Evolutionary conservation across 768 basidiomycete genomes (phyloP).

Genomic region (Leccinum pellstonianum): DNA sequence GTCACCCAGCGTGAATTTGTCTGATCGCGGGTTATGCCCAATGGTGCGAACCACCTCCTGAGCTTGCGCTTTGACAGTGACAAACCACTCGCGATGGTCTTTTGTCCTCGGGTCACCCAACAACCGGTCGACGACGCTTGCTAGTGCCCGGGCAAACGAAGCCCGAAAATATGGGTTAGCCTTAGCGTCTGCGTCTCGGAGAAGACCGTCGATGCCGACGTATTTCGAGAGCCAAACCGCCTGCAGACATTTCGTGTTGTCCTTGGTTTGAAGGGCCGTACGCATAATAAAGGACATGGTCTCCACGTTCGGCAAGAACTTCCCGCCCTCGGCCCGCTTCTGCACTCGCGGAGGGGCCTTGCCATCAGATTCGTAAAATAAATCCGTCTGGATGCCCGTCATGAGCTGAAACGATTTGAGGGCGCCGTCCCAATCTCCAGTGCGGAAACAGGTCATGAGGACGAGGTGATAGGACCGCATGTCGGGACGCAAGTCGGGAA

Average conservation of each 20-base stretch:
- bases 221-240: constrained; percentile 56
- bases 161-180: constrained; percentile 39
- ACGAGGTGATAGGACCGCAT: constrained; percentile 56
- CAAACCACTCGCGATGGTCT: constrained; percentile 19
- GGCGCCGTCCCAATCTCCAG: constrained; percentile 60
- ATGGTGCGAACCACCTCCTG: constrained; percentile 14
- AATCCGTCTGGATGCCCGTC: constrained; percentile 61
- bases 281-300: constrained; percentile 57
- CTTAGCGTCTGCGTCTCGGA: constrained; percentile 24
- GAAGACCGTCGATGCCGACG: constrained; percentile 41
- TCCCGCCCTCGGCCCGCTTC: constrained; percentile 42
- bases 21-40: constrained; percentile 15
- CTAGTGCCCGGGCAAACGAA: constrained; percentile 49
- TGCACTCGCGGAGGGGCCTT: constrained; percentile 40
- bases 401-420: constrained; percentile 63
- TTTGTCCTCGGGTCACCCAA: constrained; percentile 19
- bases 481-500: constrained; percentile 38
- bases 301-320: constrained; percentile 48
- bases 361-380: constrained; percentile 42
- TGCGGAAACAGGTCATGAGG: constrained; percentile 61
- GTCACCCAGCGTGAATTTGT: constrained; percentile 29
- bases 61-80: constrained; percentile 21
- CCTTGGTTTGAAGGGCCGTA: constrained; percentile 53
- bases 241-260: constrained; percentile 54
- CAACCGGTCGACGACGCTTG: constrained; percentile 41